Conservation (phyloP, 495 filamentous ascomycete genomes). For the Aspergillus incahuasiensis region DNA sequence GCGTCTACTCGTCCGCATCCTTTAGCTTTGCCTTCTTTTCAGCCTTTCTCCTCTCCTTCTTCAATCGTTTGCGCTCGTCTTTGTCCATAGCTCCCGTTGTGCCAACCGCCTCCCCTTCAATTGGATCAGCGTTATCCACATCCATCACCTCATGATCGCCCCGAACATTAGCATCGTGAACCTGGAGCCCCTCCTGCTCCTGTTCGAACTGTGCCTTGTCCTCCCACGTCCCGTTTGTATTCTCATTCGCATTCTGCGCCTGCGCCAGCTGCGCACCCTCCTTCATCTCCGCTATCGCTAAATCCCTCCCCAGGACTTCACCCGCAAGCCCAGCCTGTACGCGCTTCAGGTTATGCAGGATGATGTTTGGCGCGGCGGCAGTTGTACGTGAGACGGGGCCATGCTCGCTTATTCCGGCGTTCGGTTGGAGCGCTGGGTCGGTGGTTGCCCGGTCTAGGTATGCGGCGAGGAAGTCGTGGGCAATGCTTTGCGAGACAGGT, state of each 20-base stretch:
- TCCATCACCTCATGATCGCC: slow-evolving; percentile 23
- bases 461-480: slow-evolving; percentile 51
- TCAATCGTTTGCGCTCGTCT: slow-evolving; percentile 46
- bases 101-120: slow-evolving; percentile 20
- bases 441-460: slow-evolving; percentile 54
- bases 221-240: slow-evolving; percentile 41
- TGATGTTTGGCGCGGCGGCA: slow-evolving; percentile 51
- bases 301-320: slow-evolving; percentile 49
- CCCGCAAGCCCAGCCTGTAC: slow-evolving; percentile 61
- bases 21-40: slow-evolving; percentile 43
- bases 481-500: slow-evolving; percentile 46
- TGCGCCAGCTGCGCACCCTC: slow-evolving; percentile 29
- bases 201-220: slow-evolving; percentile 48
- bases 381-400: slow-evolving; percentile 53
- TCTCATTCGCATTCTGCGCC: slow-evolving; percentile 14
- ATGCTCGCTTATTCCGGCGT: slow-evolving; percentile 55
- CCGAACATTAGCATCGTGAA: background rate
- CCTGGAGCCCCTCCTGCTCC: slow-evolving; percentile 25
- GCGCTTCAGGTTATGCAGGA: slow-evolving; percentile 61
- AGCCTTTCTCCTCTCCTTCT: slow-evolving; percentile 45
- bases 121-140: slow-evolving; percentile 21
- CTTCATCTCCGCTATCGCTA: slow-evolving; percentile 37
- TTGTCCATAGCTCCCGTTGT: slow-evolving; percentile 33
- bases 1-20: slow-evolving; percentile 22
- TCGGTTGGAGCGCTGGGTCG: slow-evolving; percentile 62